phyloP scores from a whole-genome alignment of 306 rosid genomes.

The Arachis stenosperma region DNA sequence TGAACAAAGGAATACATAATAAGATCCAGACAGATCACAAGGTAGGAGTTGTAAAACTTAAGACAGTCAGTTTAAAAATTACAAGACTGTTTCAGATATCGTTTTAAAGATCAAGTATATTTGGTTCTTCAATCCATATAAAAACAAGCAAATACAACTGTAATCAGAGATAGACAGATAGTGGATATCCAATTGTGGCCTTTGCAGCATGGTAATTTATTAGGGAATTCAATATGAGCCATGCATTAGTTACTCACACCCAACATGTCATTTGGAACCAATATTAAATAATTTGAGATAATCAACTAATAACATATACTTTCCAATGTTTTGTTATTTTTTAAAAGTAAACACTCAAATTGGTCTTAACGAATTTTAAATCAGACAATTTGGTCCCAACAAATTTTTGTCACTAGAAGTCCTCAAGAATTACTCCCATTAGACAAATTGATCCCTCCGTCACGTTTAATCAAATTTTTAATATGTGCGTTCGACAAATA shows the following conservation, averaged over 20 bases:
- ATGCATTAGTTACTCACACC: conserved; percentile 14
- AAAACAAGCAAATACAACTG: conserved; percentile 8
- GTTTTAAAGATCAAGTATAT: conserved; percentile 23
- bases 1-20: conserved; percentile 6
- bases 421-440: too few relatives aligned
- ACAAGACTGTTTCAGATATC: background rate
- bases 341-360: too few relatives aligned
- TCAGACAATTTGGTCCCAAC: too few relatives aligned
- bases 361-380: too few relatives aligned
- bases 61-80: conserved; percentile 30
- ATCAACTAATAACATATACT: conserved; percentile 1
- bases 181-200: background rate
- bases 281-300: background rate
- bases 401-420: too few relatives aligned
- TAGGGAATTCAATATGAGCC: background rate
- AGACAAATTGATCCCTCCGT: too few relatives aligned
- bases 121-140: conserved; percentile 22
- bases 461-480: too few relatives aligned
- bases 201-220: background rate
- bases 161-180: background rate
- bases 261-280: conserved; percentile 16
- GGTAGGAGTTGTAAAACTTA: conserved; percentile 4
- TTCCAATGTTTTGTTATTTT: background rate
- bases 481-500: too few relatives aligned
- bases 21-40: conserved; percentile 20